Percentiles rank a stretch among this genome's conserved stretches.
These are phyloP conservation scores for Herpetospermum pedunculosum DNA, from an alignment of 306 rosid genomes.

Conservation along the genomic window DNA sequence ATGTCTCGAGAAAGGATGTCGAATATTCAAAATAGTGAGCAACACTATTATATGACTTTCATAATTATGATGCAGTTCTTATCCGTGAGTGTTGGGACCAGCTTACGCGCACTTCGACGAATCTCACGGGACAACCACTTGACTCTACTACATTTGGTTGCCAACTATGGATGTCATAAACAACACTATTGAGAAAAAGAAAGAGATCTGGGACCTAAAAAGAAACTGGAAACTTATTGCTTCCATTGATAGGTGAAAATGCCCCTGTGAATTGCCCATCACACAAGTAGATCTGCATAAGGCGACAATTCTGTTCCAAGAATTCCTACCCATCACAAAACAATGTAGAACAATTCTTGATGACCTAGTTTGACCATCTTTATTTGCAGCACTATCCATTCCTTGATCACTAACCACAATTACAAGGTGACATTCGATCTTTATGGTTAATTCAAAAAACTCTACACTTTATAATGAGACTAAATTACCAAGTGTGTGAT, in stretches of 20 bases:
- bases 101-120: too few relatives aligned
- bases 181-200: neutral
- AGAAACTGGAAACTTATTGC: neutral
- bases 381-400: neutral
- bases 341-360: neutral
- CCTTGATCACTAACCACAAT: neutral
- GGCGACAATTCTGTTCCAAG: neutral
- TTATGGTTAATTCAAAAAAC: neutral
- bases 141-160: too few relatives aligned
- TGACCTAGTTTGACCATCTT: neutral
- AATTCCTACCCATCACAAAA: neutral
- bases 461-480: neutral
- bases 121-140: too few relatives aligned
- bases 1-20: neutral
- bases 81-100: too few relatives aligned
- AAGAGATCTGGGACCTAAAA: neutral
- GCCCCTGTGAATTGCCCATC: neutral
- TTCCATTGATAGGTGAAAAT: neutral
- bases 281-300: neutral
- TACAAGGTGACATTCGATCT: neutral
- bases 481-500: neutral
- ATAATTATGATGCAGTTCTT: too few relatives aligned
- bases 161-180: neutral
- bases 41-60: neutral
- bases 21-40: neutral